Conservation (phyloP, 192 early-diverging fungal genomes). For the Polychytrium aggregatum region DNA sequence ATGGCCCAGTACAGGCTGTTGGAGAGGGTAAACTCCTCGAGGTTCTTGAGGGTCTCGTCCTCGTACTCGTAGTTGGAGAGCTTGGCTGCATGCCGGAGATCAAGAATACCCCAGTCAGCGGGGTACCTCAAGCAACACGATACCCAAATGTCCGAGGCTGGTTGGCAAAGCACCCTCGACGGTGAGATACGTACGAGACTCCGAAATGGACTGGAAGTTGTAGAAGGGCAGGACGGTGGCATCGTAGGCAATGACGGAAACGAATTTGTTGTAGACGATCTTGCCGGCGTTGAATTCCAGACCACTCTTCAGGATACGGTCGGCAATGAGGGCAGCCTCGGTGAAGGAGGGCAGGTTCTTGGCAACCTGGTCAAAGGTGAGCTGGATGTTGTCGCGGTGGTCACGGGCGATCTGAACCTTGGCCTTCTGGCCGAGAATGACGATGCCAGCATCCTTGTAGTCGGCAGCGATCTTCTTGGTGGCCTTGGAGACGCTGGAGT, state of each 20-base stretch:
- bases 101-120: no score
- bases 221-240: constrained; percentile 52
- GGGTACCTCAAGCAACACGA: no score
- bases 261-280: constrained; percentile 92
- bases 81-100: no score
- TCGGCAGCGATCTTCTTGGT: constrained; percentile 54
- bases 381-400: constrained; percentile 60
- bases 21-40: constrained; percentile 87
- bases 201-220: constrained; percentile 57
- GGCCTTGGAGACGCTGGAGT: constrained; percentile 81
- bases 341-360: constrained; percentile 78
- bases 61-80: constrained; percentile 87
- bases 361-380: constrained; percentile 88
- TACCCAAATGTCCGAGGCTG: neutral
- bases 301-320: constrained; percentile 52
- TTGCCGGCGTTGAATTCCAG: constrained; percentile 52
- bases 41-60: constrained; percentile 75
- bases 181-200: constrained; percentile 42
- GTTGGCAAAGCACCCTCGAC: no score
- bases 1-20: constrained; percentile 93
- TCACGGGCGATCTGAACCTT: constrained; percentile 77
- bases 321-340: constrained; percentile 75
- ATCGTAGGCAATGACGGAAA: constrained; percentile 90
- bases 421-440: constrained; percentile 81
- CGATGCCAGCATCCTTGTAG: constrained; percentile 43